A percentile compares a stretch with the other conserved stretches of the same genome.
Evolutionary conservation across 129 eudicot species (phyloP).

Genomic region (Deinandra increscens): DNA sequence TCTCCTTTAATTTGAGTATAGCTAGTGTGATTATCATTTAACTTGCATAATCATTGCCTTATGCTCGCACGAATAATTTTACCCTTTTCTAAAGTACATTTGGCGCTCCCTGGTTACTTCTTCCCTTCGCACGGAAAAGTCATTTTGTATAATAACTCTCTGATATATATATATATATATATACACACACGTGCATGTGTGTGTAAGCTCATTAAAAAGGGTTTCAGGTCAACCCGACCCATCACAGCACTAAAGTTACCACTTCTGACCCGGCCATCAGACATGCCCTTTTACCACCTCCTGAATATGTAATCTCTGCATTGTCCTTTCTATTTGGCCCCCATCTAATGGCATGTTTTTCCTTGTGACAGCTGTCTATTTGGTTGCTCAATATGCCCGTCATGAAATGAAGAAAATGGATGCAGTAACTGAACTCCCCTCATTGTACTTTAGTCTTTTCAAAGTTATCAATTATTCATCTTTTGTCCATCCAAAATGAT

Average conservation of each 20-base stretch:
- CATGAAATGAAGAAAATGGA: constrained; percentile 92
- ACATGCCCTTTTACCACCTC: not conserved
- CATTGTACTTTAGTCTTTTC: not conserved
- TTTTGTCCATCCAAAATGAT: not conserved
- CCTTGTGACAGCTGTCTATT: constrained; percentile 73
- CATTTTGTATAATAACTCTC: too few relatives aligned
- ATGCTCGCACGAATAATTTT: too few relatives aligned
- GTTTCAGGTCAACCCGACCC: not conserved
- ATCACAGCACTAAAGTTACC: not conserved
- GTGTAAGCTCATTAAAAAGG: not conserved
- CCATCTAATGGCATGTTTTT: constrained; percentile 18
- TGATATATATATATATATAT: too few relatives aligned
- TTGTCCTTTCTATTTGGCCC: not conserved
- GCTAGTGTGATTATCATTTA: too few relatives aligned
- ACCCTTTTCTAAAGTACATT: too few relatives aligned
- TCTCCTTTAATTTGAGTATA: too few relatives aligned
- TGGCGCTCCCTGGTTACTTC: too few relatives aligned
- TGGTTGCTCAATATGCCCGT: constrained; percentile 89
- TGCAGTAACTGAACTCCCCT: constrained; percentile 50
- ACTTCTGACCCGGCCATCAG: not conserved
- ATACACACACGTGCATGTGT: not conserved
- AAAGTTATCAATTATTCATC: not conserved
- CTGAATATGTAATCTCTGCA: not conserved
- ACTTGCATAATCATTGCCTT: too few relatives aligned
- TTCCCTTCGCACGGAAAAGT: too few relatives aligned